Evolutionary conservation across 2,329 filamentous ascomycete genomes (phyloP).

Genomic region (Colletotrichum sp.): DNA sequence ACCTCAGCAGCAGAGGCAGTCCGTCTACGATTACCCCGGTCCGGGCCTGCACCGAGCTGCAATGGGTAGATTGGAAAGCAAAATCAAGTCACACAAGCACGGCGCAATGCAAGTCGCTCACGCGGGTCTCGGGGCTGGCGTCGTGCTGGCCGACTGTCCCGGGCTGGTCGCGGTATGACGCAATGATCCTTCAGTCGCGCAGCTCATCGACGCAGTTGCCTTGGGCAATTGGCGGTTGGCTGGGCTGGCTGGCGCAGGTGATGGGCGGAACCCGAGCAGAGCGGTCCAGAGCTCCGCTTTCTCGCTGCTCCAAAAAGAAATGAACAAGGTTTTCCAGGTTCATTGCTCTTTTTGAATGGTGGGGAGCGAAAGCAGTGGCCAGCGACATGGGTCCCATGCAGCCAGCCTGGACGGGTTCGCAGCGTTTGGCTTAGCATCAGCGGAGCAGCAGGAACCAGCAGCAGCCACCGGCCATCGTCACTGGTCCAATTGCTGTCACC

Average conservation of each 20-base stretch:
- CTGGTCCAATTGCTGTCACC: not conserved
- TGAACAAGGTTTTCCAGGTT: conserved; percentile 20
- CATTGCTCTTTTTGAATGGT: conserved; percentile 9
- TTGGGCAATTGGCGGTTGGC: conserved; percentile 3
- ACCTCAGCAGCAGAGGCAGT: not conserved
- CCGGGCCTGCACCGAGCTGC: not conserved
- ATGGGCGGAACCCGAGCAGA: not conserved
- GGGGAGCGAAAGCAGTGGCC: conserved; percentile 5
- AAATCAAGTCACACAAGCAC: not conserved
- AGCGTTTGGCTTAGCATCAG: not conserved
- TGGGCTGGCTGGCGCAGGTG: not conserved
- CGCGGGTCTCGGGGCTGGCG: not conserved
- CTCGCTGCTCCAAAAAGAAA: not conserved
- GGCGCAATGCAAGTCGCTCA: not conserved
- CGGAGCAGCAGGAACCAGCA: not conserved
- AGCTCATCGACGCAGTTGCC: conserved; percentile 1
- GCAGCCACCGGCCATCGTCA: not conserved
- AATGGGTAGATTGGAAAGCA: not conserved
- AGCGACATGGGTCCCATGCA: conserved; percentile 15
- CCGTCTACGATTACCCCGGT: not conserved
- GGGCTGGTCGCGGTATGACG: conserved; percentile 12
- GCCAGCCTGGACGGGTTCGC: not conserved
- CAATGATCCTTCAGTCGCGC: conserved; percentile 1
- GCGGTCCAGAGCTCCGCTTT: not conserved
- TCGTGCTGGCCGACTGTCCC: conserved; percentile 9